phyloP scores from a whole-genome alignment of 371 early-diverging fungal genomes.

The Spraguea lophii region DNA sequence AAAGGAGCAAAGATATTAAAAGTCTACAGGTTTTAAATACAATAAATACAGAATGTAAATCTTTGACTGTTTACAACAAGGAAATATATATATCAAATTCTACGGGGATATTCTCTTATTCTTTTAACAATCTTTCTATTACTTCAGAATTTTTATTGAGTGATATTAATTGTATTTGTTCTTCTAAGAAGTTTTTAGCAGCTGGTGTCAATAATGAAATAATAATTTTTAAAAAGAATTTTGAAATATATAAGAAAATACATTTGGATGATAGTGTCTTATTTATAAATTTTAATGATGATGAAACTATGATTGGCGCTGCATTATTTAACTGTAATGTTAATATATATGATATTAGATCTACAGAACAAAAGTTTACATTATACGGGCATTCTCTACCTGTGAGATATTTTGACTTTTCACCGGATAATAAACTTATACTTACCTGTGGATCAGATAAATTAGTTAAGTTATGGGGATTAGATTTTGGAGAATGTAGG shows the following conservation, averaged over 20 bases:
- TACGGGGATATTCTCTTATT: too few species aligned
- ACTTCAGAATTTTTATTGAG: too few species aligned
- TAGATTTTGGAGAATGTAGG: constrained; percentile 45
- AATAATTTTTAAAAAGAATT: constrained; percentile 1
- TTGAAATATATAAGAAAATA: constrained; percentile 6
- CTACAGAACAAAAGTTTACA: constrained; percentile 9
- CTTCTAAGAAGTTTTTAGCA: too few species aligned
- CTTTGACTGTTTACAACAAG: too few species aligned
- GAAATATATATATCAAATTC: too few species aligned
- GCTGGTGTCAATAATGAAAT: constrained; percentile 4
- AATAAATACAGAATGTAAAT: too few species aligned
- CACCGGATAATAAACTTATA: constrained; percentile 17
- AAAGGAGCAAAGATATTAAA: too few species aligned
- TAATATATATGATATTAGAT: constrained; percentile 21
- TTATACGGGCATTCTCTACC: constrained; percentile 46
- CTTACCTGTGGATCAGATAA: constrained; percentile 41
- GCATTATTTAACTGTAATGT: constrained; percentile 31
- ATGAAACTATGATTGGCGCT: constrained; percentile 11
- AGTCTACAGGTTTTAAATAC: too few species aligned
- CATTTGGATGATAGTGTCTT: constrained; percentile 15
- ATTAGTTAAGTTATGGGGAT: constrained; percentile 44
- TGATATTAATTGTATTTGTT: too few species aligned
- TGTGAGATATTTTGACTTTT: constrained; percentile 28
- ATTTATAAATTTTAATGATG: constrained; percentile 15
- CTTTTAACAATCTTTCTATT: too few species aligned